phyloP scores from a whole-genome alignment of 169 alveolate species.

The Plasmodium relictum region DNA sequence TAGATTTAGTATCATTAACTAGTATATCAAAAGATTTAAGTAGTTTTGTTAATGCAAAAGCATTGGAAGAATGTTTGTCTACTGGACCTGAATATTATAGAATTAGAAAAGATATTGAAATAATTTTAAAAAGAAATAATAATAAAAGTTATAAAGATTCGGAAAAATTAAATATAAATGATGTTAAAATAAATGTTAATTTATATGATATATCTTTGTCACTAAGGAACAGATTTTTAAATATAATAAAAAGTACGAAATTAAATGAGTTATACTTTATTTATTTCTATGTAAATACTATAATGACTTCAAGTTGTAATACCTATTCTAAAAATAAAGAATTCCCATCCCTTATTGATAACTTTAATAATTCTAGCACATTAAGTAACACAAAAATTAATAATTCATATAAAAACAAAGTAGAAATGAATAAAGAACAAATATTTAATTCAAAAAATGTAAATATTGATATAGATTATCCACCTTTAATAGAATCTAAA shows the following conservation, averaged over 20 bases:
- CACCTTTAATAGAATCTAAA: conserved; percentile 28
- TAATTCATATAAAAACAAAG: conserved; percentile 59
- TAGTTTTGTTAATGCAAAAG: conserved; percentile 55
- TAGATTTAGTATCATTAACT: conserved; percentile 54
- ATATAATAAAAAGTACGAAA: conserved; percentile 70
- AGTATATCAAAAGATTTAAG: conserved; percentile 58
- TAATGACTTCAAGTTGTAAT: conserved; percentile 7
- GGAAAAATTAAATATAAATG: background rate
- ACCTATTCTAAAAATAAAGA: conserved; percentile 22
- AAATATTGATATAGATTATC: conserved; percentile 38
- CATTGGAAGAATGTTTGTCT: conserved; percentile 77
- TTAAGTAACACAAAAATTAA: background rate
- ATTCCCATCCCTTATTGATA: conserved; percentile 20
- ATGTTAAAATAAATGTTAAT: conserved; percentile 20
- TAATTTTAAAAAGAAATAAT: conserved; percentile 2
- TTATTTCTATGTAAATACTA: conserved; percentile 45
- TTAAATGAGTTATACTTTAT: conserved; percentile 47
- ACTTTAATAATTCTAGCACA: background rate
- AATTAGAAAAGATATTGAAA: conserved; percentile 70
- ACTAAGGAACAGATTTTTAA: conserved; percentile 59
- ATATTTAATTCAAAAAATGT: background rate
- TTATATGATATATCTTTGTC: conserved; percentile 69
- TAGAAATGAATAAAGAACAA: conserved; percentile 27
- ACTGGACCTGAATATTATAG: conserved; percentile 76
- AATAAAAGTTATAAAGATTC: background rate